phyloP scores from a whole-genome alignment of 2,329 filamentous ascomycete genomes.

The Cytospora piceicola region DNA sequence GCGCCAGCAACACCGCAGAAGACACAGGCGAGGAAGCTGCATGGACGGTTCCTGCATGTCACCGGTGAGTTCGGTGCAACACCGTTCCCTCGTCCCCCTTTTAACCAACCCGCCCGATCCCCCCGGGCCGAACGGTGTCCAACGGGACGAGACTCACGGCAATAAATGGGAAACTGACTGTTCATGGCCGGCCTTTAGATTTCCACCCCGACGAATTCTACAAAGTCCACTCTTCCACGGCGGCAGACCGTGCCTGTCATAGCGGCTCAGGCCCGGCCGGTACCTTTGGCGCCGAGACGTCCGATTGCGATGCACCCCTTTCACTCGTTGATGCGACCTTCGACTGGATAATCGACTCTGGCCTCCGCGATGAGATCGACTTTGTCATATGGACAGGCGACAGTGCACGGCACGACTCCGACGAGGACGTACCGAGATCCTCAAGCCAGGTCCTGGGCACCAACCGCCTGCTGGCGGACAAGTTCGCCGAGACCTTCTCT shows the following conservation, averaged over 20 bases:
- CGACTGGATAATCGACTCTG: constrained; percentile 81
- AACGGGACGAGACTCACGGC: constrained; percentile 17
- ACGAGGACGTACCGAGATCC: constrained; percentile 77
- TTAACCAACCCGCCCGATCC: constrained; percentile 24
- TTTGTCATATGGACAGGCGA: constrained; percentile 95
- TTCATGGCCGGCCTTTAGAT: constrained; percentile 57
- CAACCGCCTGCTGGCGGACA: constrained; percentile 75
- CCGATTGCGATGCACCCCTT: constrained; percentile 84
- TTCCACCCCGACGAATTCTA: constrained; percentile 92
- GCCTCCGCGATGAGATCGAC: constrained; percentile 78
- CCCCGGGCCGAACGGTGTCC: constrained; percentile 25
- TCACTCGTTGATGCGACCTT: constrained; percentile 86
- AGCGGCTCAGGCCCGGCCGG: constrained; percentile 76
- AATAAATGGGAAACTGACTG: constrained; percentile 13
- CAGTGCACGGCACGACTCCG: constrained; percentile 86
- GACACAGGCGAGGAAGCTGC: constrained; percentile 51
- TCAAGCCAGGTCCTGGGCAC: constrained; percentile 74
- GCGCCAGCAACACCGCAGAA: constrained; percentile 32
- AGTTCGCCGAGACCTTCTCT: constrained; percentile 75
- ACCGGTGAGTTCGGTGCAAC: constrained; percentile 64
- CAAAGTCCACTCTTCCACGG: constrained; percentile 74
- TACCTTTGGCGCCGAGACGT: constrained; percentile 80
- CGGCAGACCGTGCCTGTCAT: constrained; percentile 75
- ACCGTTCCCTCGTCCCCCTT: background rate
- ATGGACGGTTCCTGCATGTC: constrained; percentile 83